Percentiles rank a stretch among this genome's conserved stretches.
These are phyloP conservation scores for Sugiyamaella neomexicana DNA, from an alignment of 1,139 yeast species.

Conservation along the genomic window DNA sequence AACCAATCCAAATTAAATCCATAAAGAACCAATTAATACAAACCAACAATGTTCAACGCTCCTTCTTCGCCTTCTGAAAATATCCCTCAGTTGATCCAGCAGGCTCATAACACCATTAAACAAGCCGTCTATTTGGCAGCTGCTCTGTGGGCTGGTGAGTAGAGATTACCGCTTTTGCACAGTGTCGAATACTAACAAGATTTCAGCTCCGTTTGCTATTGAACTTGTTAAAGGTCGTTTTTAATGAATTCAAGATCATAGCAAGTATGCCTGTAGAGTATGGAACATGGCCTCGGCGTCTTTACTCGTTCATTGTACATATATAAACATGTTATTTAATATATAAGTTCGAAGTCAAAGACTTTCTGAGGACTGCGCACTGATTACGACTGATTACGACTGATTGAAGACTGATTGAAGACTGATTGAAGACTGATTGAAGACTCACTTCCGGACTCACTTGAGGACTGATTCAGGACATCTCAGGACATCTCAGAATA, in stretches of 20 bases:
- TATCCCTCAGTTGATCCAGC: slow-evolving; percentile 69
- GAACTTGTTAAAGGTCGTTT: slow-evolving; percentile 44
- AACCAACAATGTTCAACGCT: slow-evolving; percentile 66
- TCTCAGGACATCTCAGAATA: too few species aligned
- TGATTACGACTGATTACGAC: too few species aligned
- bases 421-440: too few species aligned
- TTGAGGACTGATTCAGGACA: too few species aligned
- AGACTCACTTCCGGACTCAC: too few species aligned
- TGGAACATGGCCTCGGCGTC: not conserved
- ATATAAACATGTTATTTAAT: not conserved
- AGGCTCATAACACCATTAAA: slow-evolving; percentile 63
- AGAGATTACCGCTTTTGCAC: not conserved
- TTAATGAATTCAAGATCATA: too few species aligned
- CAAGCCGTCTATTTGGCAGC: slow-evolving; percentile 72
- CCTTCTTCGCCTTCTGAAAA: slow-evolving; percentile 76
- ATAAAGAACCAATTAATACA: not conserved
- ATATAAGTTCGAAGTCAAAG: too few species aligned
- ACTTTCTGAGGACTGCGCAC: too few species aligned
- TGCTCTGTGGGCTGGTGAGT: slow-evolving; percentile 63
- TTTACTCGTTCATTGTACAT: not conserved
- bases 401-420: too few species aligned
- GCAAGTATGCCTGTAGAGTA: too few species aligned
- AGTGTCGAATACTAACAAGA: slow-evolving; percentile 10
- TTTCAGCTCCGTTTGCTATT: slow-evolving; percentile 42
- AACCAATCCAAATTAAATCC: not conserved